Evolutionary conservation across 2,329 filamentous ascomycete species (phyloP).

Genomic region (Fusarium concolor): DNA sequence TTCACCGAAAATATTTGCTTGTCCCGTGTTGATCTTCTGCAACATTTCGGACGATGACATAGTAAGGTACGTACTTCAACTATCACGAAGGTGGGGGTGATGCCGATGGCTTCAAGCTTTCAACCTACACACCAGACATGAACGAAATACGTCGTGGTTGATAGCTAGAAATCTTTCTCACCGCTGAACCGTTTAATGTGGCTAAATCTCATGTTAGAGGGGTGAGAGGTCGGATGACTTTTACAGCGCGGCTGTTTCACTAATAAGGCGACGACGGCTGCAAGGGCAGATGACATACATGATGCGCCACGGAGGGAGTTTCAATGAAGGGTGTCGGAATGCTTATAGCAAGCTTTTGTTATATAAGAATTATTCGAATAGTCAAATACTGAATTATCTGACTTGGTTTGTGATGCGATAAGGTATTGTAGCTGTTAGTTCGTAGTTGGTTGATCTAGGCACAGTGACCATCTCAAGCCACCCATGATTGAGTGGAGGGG

Average conservation of each 20-base stretch:
- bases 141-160: neutral
- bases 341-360: no score
- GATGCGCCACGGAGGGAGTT: neutral
- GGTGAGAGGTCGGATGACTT: neutral
- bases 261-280: conserved; percentile 3
- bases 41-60: neutral
- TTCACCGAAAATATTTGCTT: neutral
- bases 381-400: neutral
- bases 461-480: neutral
- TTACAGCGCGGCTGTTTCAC: conserved; percentile 24
- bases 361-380: neutral
- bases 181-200: neutral
- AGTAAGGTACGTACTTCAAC: conserved; percentile 2
- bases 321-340: neutral
- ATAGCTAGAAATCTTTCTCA: neutral
- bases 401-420: neutral
- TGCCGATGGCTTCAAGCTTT: conserved; percentile 27
- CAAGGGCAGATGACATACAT: conserved; percentile 32
- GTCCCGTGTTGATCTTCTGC: neutral
- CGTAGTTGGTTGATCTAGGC: neutral
- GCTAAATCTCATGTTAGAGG: neutral
- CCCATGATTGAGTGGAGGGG: neutral
- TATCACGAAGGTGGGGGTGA: neutral
- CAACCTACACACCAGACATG: neutral
- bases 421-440: neutral